Base-by-base conservation (phyloP, 1,284 basidiomycete species). In the Cryptococcus depauperatus region DNA sequence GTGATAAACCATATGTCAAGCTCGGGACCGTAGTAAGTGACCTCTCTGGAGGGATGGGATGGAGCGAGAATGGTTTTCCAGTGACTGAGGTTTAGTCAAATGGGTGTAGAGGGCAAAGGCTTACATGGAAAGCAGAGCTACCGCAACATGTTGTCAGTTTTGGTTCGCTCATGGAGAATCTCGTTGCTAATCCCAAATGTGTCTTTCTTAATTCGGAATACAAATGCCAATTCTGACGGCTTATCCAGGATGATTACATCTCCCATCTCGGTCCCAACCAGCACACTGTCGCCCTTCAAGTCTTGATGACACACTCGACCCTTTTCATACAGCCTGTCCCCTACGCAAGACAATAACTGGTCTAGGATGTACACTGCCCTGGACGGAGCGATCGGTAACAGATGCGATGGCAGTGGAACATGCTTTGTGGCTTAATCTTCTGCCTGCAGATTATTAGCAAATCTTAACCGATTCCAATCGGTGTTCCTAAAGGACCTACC, bases 1-100 rank as follows among this genome's bases (percentile, higher is more conserved):
- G 75, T 77, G 48, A 75, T 71, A 33, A 75, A 77, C 77, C 77
- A 79, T 42, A 76, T 74, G 55, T 79, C 77, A 38, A 79, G 68
- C 46, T 78, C 76, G 27, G 77, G 76, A 0, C 73, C 72, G 42
- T 64, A 74, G 55, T 75, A 75, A 4, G 68, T 66, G n/a, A 76
- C 67, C 3, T 64, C 66, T 4, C 76, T 76, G 3, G 73, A 70
- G 6, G 73, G 70, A 33, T 71, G 71, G 35, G 72, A 65, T 13
- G 78, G 65, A 1, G 75, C 73, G 4, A 69, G 66, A 37, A 77
- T 74, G 34, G 78, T 74, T n/a, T 52, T 79, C 77, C 1, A 77
- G 77, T 33, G 72, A 73, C 60, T 74, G 64, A 3, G 5, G 26
- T 2, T 28, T 55, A 43, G 38, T 37, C 19, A n/a, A 23, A 11